Conservation (phyloP, 2,329 filamentous ascomycete genomes). For the Cadophora sp. region DNA sequence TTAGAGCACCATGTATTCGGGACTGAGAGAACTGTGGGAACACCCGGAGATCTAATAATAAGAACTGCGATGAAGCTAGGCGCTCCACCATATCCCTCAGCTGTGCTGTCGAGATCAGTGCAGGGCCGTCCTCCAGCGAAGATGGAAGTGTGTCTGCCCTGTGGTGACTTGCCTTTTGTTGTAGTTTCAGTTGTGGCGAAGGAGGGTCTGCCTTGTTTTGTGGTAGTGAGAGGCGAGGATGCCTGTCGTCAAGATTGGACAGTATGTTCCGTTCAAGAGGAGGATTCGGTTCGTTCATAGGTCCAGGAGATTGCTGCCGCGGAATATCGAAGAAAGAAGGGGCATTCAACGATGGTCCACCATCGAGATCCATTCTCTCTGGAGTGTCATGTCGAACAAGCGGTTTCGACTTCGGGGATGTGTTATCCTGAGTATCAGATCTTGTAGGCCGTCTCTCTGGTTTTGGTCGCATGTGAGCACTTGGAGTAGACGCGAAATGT, state of each 20-base stretch:
- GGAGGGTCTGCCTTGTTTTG: constrained; percentile 54
- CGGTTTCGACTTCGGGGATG: constrained; percentile 37
- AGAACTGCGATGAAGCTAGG: constrained; percentile 46
- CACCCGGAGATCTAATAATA: constrained; percentile 87
- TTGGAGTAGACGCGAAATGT: constrained; percentile 52
- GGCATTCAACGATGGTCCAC: constrained; percentile 38
- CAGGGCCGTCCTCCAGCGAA: constrained; percentile 54
- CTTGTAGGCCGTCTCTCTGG: constrained; percentile 37
- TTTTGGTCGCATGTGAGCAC: constrained; percentile 31
- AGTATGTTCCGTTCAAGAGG: constrained; percentile 36
- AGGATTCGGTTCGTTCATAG: constrained; percentile 46
- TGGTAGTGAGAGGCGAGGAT: constrained; percentile 62
- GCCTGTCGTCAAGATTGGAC: constrained; percentile 54
- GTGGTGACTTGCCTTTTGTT: constrained; percentile 35
- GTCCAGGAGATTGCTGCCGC: constrained; percentile 55
- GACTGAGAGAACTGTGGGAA: constrained; percentile 81
- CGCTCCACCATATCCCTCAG: constrained; percentile 63
- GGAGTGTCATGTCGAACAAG: constrained; percentile 29
- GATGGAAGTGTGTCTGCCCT: constrained; percentile 62
- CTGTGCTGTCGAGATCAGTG: constrained; percentile 60
- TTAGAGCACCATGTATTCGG: constrained; percentile 81
- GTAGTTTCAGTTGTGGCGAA: constrained; percentile 43
- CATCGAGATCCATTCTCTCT: constrained; percentile 51
- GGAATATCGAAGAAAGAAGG: constrained; percentile 51
- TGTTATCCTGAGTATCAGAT: constrained; percentile 34